Percentiles rank a stretch among this genome's conserved stretches.
phyloP scores from a whole-genome alignment of 2,329 filamentous ascomycete species.

The Ophiostoma triangulosporum region DNA sequence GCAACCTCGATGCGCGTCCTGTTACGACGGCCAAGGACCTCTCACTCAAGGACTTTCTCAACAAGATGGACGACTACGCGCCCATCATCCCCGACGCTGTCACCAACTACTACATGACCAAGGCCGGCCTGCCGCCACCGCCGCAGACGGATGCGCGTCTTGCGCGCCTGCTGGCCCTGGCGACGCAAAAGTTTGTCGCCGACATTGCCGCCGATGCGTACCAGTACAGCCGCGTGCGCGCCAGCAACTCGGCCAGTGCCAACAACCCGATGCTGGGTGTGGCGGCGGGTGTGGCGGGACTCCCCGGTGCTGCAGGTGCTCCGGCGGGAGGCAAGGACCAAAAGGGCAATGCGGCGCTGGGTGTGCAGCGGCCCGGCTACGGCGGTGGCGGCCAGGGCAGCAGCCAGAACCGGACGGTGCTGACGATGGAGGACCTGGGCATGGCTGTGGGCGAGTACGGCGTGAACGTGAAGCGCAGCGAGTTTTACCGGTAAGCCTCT shows the following conservation, averaged over 20 bases:
- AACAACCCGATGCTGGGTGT: conserved; percentile 78
- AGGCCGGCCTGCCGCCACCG: conserved; percentile 84
- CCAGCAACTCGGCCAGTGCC: conserved; percentile 71
- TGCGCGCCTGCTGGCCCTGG: conserved; percentile 82
- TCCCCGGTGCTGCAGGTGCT: conserved; percentile 16
- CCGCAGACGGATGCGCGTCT: conserved; percentile 83
- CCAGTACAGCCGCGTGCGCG: conserved; percentile 90
- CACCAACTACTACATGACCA: conserved; percentile 94
- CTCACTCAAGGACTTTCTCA: conserved; percentile 80
- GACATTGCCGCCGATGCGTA: conserved; percentile 96
- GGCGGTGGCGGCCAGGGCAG: conserved; percentile 83
- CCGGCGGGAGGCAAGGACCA: conserved; percentile 38
- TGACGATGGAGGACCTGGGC: conserved; percentile 97
- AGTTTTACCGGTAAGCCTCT: conserved; percentile 67
- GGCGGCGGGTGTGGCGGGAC: conserved; percentile 52
- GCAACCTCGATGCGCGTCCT: conserved; percentile 4
- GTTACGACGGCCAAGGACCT: conserved; percentile 69
- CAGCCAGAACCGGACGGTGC: conserved; percentile 78
- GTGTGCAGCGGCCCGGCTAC: conserved; percentile 64
- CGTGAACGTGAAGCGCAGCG: conserved; percentile 91
- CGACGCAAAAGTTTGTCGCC: conserved; percentile 98
- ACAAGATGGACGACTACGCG: conserved; percentile 96
- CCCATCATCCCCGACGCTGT: conserved; percentile 97
- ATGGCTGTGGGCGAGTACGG: conserved; percentile 98
- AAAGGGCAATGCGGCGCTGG: conserved; percentile 49